Evolutionary conservation across 805 yeast genomes (phyloP).

Genomic region (Metschnikowia reukaufii): DNA sequence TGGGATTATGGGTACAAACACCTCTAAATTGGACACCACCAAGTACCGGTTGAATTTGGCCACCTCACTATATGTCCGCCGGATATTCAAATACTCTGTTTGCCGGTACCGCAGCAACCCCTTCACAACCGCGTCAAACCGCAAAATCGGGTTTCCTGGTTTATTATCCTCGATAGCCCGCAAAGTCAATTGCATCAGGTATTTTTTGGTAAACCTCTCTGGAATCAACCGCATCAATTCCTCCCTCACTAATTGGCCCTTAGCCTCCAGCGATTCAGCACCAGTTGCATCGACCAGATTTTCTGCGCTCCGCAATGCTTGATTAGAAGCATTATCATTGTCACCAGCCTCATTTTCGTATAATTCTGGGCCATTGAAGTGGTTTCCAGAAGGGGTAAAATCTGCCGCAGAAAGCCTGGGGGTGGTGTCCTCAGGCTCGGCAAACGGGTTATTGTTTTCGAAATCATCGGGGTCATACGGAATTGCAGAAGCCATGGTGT

Average conservation of each 20-base stretch:
- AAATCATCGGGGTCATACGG: slow-evolving; percentile 50
- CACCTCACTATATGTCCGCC: slow-evolving; percentile 80
- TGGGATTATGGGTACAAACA: slow-evolving; percentile 90
- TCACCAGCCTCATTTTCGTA: background rate
- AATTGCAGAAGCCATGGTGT: slow-evolving; percentile 44
- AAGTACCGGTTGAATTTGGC: slow-evolving; percentile 74
- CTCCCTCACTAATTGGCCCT: slow-evolving; percentile 31
- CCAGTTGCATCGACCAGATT: background rate
- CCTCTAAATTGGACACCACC: slow-evolving; percentile 81
- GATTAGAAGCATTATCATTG: background rate
- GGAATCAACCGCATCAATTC: slow-evolving; percentile 50
- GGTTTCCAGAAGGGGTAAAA: background rate
- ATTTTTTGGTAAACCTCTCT: slow-evolving; percentile 47
- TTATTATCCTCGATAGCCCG: slow-evolving; percentile 70
- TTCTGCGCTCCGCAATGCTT: background rate
- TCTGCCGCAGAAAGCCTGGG: background rate
- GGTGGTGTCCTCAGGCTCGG: slow-evolving; percentile 27
- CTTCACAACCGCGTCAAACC: slow-evolving; percentile 52
- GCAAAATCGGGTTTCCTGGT: slow-evolving; percentile 75
- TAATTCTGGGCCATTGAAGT: background rate
- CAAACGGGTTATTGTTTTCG: slow-evolving; percentile 45
- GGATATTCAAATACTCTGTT: slow-evolving; percentile 63
- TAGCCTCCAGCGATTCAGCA: background rate
- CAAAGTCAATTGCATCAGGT: slow-evolving; percentile 53
- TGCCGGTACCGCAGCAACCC: slow-evolving; percentile 79